Conservation (phyloP, 768 basidiomycete genomes). For the Termitomyces sp. region DNA sequence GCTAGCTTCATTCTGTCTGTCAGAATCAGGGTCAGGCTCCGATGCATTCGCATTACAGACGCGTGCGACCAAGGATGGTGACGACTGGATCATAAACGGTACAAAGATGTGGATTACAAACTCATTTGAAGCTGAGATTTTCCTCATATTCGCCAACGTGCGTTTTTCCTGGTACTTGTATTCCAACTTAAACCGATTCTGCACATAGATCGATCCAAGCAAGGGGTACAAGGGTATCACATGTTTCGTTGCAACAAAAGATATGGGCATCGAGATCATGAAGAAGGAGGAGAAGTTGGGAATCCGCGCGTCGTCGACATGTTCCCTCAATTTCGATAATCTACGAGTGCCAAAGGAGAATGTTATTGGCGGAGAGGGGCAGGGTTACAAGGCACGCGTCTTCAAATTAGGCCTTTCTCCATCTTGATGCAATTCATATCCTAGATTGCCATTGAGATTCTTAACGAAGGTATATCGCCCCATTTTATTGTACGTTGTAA, state of each 20-base stretch:
- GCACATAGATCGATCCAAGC: slow-evolving; percentile 68
- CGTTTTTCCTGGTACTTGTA: slow-evolving; percentile 16
- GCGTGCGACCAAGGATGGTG: slow-evolving; percentile 82
- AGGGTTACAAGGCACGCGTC: slow-evolving; percentile 74
- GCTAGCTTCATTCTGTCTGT: slow-evolving; percentile 95
- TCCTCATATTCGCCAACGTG: slow-evolving; percentile 94
- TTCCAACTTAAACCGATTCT: neutral
- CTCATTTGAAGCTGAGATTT: slow-evolving; percentile 85
- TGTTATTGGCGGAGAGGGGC: slow-evolving; percentile 86
- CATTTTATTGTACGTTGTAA: neutral
- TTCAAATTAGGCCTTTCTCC: neutral
- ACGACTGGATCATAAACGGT: slow-evolving; percentile 87
- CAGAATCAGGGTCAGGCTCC: slow-evolving; percentile 89
- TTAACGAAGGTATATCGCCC: slow-evolving; percentile 73
- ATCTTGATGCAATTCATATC: neutral
- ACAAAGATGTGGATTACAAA: slow-evolving; percentile 99
- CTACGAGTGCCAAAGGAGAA: slow-evolving; percentile 81
- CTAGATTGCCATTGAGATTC: slow-evolving; percentile 89
- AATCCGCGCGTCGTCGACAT: slow-evolving; percentile 94
- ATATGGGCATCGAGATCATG: slow-evolving; percentile 94
- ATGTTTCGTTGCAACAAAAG: slow-evolving; percentile 93
- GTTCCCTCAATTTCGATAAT: slow-evolving; percentile 92
- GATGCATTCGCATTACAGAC: slow-evolving; percentile 98
- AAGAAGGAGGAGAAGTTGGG: slow-evolving; percentile 99
- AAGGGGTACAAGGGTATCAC: slow-evolving; percentile 99